Conservation (phyloP, 2,329 filamentous ascomycete species). For the Lasiodiplodia sp. region DNA sequence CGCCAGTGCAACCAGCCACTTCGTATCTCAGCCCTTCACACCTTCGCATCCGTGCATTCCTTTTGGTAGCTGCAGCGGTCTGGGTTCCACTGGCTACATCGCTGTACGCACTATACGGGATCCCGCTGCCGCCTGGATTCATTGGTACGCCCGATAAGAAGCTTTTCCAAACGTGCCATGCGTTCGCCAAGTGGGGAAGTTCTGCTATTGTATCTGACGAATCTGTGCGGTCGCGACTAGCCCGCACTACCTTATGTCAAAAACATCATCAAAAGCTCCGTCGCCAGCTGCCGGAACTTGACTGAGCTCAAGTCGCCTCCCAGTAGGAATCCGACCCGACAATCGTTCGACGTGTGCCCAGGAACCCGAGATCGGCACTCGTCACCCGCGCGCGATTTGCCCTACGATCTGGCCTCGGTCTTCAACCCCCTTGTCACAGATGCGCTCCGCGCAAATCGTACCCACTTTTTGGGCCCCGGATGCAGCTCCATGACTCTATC, state of each 20-base stretch:
- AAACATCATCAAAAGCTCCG: background rate
- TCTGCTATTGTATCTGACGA: too few relatives aligned
- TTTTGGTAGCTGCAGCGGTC: background rate
- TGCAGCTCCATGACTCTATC: slow-evolving; percentile 4
- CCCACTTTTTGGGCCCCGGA: slow-evolving; percentile 1
- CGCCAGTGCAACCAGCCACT: background rate
- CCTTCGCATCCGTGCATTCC: too few relatives aligned
- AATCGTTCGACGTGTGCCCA: background rate
- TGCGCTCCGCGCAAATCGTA: slow-evolving; percentile 8
- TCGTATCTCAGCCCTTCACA: background rate
- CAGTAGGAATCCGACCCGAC: background rate
- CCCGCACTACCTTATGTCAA: too few relatives aligned
- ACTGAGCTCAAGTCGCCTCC: background rate
- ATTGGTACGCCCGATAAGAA: too few relatives aligned
- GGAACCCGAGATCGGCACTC: background rate
- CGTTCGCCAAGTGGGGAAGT: too few relatives aligned
- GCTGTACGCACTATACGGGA: too few relatives aligned
- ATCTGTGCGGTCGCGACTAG: too few relatives aligned
- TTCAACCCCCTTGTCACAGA: slow-evolving; percentile 4
- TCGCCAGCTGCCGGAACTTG: background rate
- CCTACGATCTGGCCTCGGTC: slow-evolving; percentile 24
- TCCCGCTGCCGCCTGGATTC: too few relatives aligned
- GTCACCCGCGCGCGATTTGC: background rate
- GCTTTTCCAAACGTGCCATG: too few relatives aligned
- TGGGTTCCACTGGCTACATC: too few relatives aligned